Base-by-base conservation (phyloP, 2,329 filamentous ascomycete genomes). In the Cytospora paraplurivora region DNA sequence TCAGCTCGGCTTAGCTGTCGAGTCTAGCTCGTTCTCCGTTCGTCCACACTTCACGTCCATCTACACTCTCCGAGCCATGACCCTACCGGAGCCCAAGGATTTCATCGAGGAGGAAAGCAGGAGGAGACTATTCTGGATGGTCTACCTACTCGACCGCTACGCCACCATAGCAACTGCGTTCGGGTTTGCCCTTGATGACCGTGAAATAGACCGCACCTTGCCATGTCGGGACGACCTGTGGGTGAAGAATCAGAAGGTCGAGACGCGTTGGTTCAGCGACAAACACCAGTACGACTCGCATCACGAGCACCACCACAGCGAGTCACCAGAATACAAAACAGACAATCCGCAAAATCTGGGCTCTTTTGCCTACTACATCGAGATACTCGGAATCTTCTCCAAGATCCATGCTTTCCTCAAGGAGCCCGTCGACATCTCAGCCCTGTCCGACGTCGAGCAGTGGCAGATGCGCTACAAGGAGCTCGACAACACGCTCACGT, bases 91-190 rank as follows among this genome's bases (percentile, higher is more conserved):
- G 66, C 85, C 93, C 0, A 88, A 86, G 57, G 90, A 92, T 66
- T 97, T 93, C 75, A 89, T 96, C 62, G 93, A 97, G 72, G 93
- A 97, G 66, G 93, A 97, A 74, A 90, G 91, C 50, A 82, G 93
- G 34, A 84, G 93, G 34, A 83, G 93, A 33, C 79, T 97, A 1
- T 96, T 97, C 75, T 97, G 93, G 93, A 94, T 96, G 88, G 88
- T 96, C 12, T 97, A 96, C 72, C 78, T 97, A 13, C 82, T 97
- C 7, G 93, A 97, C 73, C 85, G 93, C 56, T 97, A 96, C 72
- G 92, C 92, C 0, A 97, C 93, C 0, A 88, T 97, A 62, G 89
- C 92, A 0, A 97, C 93, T 0, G 92, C 93, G 0, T 97, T 97
- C 69, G 92, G 97, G 69, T 96, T 97, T 73, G 91, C 92, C 0